Evolutionary conservation across 331 rosid species (phyloP), one percentile per base, ranked within the genome.

Genomic region (Arachis monticola): DNA sequence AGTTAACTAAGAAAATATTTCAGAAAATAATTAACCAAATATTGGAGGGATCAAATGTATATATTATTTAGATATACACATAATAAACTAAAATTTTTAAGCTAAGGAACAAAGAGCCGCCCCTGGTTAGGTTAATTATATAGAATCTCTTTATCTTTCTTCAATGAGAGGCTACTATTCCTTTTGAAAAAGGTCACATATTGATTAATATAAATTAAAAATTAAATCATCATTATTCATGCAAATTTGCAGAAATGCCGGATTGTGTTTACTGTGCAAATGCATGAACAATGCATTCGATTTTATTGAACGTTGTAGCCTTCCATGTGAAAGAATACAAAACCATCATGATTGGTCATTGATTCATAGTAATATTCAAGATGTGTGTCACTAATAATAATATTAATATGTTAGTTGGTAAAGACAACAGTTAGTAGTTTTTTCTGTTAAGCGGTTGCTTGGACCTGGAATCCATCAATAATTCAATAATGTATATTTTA

Each of bases 361-460:
- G 76, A 60, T 68, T 38, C 68, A 78, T 72, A 60, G 30, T 66
- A 72, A 79, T 32, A 32, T 32, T 60, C 59, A n/a, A 81, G 67
- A 10, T 40, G 38, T 60, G n/a, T 77, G 12, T 53, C 71, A 72
- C 62, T n/a, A n/a, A n/a, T n/a, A n/a, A n/a, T n/a, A n/a, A n/a
- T 32, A 32, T 32, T 22, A 76, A 57, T 48, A 13, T 61, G 85
- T 83, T 77, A 59, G 81, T 83, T 77, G 80, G 86, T 78, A 40
- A 75, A 41, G 82, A 79, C 87, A 32, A 1, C 38, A 74, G 86
- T 86, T 84, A 77, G 93, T 83, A 84, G 96, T 88, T 91, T 87
- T 87, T 88, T 87, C 92, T 17, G 92, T 89, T 91, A 83, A 82
- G 79, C 85, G 53, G 77, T 84, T 86, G 81, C 70, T 69, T 77